Evolutionary conservation across 805 yeast species (phyloP).

Genomic region (Nakazawaea ishiwadae): DNA sequence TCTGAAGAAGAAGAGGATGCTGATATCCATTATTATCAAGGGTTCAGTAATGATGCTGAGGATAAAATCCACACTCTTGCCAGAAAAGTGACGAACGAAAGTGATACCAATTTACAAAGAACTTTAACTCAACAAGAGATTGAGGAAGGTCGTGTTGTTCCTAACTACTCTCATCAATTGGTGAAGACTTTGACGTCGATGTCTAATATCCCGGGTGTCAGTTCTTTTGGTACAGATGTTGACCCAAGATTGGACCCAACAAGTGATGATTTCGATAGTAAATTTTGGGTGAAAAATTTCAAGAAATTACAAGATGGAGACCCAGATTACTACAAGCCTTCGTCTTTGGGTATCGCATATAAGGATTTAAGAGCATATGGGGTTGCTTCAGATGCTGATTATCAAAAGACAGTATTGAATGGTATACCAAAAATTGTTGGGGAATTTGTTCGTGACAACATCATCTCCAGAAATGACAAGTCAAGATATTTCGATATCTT

Average conservation of each 20-base stretch:
- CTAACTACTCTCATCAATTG: slow-evolving; percentile 15
- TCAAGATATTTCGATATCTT: slow-evolving; percentile 42
- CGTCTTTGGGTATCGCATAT: slow-evolving; percentile 56
- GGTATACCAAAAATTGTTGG: slow-evolving; percentile 28
- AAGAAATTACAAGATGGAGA: slow-evolving; percentile 48
- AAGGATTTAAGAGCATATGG: slow-evolving; percentile 57
- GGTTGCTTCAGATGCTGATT: slow-evolving; percentile 63
- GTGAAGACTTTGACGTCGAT: slow-evolving; percentile 39
- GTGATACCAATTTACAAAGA: slow-evolving; percentile 7
- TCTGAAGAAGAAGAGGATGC: slow-evolving; percentile 7
- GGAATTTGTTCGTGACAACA: slow-evolving; percentile 20
- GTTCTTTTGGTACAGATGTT: slow-evolving; percentile 28
- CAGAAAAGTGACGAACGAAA: slow-evolving; percentile 26
- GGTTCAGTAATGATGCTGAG: slow-evolving; percentile 30
- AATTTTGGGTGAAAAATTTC: slow-evolving; percentile 65
- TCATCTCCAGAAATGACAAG: slow-evolving; percentile 20
- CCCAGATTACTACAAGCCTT: slow-evolving; percentile 59
- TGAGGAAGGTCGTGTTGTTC: slow-evolving; percentile 8
- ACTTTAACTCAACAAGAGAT: slow-evolving; percentile 9
- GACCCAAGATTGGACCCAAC: slow-evolving; percentile 54
- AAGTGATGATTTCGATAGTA: slow-evolving; percentile 52
- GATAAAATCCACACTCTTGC: slow-evolving; percentile 37
- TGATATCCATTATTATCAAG: slow-evolving; percentile 24
- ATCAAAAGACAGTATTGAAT: slow-evolving; percentile 55
- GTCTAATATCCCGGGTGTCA: slow-evolving; percentile 47